Percentiles rank a stretch among this genome's conserved stretches.
These are phyloP conservation scores for Domatiomyces globalis DNA, from an alignment of 2,329 filamentous ascomycete species.

Conservation along the genomic window DNA sequence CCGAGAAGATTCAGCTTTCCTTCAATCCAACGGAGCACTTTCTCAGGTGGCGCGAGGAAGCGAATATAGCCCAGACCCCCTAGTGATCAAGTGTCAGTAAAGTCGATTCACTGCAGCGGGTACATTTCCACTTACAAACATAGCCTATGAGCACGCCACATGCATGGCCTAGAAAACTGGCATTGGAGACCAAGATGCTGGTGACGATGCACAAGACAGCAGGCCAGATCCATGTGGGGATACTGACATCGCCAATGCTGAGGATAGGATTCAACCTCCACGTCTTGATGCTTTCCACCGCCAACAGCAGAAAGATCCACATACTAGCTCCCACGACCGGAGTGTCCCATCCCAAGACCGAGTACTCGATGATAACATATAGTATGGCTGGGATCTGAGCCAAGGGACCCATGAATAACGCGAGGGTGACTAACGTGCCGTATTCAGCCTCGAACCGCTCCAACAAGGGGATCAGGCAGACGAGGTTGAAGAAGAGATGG, in stretches of 20 bases:
- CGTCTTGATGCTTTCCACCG: constrained; percentile 72
- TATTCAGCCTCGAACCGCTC: constrained; percentile 89
- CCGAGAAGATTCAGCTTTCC: constrained; percentile 72
- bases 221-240: constrained; percentile 87
- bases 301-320: constrained; percentile 82
- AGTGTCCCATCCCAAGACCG: constrained; percentile 56
- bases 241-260: constrained; percentile 48
- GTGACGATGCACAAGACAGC: constrained; percentile 62
- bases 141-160: constrained; percentile 77
- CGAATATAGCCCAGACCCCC: constrained; percentile 79
- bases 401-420: constrained; percentile 74
- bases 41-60: constrained; percentile 78
- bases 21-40: constrained; percentile 76
- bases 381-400: constrained; percentile 68
- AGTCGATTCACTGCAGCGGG: constrained; percentile 3
- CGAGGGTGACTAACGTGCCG: constrained; percentile 75
- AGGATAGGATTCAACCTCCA: constrained; percentile 57
- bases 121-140: constrained; percentile 48
- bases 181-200: constrained; percentile 62
- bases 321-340: constrained; percentile 72
- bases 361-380: constrained; percentile 66
- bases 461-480: constrained; percentile 73
- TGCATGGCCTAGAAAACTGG: constrained; percentile 74
- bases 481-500: constrained; percentile 63
- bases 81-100: constrained; percentile 22